Evolutionary conservation across 805 yeast genomes (phyloP), one percentile per base, ranked within the genome.

Genomic region (Metschnikowia hibisci): DNA sequence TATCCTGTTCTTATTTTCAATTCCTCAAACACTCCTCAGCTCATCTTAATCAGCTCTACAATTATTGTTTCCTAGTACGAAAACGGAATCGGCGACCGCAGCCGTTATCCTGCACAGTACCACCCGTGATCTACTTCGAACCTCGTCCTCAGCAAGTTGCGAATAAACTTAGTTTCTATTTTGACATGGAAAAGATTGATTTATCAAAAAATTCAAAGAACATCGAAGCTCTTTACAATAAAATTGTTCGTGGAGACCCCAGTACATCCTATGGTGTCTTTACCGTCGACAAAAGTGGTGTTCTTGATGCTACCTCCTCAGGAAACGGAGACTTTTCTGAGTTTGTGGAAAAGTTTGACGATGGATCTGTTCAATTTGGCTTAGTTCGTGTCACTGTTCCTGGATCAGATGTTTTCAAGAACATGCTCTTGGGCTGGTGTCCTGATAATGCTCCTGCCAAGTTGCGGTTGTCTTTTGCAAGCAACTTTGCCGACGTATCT

Each of bases 401-500:
- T 43, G 95, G 93, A n/a, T 84, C 96, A 4, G 93, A 86, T 54
- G 90, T 93, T 28, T 77, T 79, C 57, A 93, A 93, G 70, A 73
- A 87, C 51, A 77, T 91, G 26, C 71, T 93, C 37, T 73, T 93
- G 30, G 98, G 97, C 40, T 91, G 96, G 96, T 87, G 96, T 67
- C 99, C 99, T 6, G 98, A 93, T 63, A 87, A 91, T 44, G 90
- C 96, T 16, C 95, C 97, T 41, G 50, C 74, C 72, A 84, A 82
- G 59, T 73, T 83, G 22, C 77, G 88, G 55, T 76, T 87, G 35
- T 81, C 89, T 1, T 86, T 82, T 65, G 89, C 91, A 22, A 67
- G 80, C 47, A 86, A 85, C 63, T 82, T 84, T 52, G 88, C 87
- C 32, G 86, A 82, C 32, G 85, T 86, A 15, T 78, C 89, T 22